phyloP scores from a whole-genome alignment of 2,329 filamentous ascomycete species.

The Botrytis porri region DNA sequence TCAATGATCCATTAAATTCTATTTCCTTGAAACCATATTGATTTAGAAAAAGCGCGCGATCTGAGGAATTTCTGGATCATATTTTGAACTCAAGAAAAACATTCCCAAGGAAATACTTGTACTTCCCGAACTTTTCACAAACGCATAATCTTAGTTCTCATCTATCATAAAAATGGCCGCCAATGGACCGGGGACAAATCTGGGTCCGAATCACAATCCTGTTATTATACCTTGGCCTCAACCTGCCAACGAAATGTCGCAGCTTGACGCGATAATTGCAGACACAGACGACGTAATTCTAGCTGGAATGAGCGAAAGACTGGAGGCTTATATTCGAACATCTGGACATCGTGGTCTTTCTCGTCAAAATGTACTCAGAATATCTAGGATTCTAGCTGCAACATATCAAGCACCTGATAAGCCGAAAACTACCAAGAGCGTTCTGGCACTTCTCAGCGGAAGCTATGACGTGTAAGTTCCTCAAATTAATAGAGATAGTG shows the following conservation, averaged over 20 bases:
- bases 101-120: background rate
- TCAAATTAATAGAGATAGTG: fast-evolving
- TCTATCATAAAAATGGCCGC: background rate
- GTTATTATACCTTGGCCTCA: background rate
- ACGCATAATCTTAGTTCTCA: background rate
- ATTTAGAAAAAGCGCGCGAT: background rate
- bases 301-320: background rate
- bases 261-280: background rate
- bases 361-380: background rate
- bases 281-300: background rate
- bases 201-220: background rate
- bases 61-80: background rate
- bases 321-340: background rate
- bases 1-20: background rate
- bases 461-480: background rate
- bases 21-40: background rate
- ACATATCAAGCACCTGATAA: background rate
- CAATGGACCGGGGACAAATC: background rate
- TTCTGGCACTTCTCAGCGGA: background rate
- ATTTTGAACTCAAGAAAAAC: background rate
- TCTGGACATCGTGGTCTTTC: background rate
- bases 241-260: background rate
- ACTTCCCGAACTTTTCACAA: background rate
- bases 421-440: background rate
- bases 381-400: background rate